Evolutionary conservation across 2,329 filamentous ascomycete genomes (phyloP), one percentile per base, ranked within the genome.

Genomic region (Trichophaea hybrida): DNA sequence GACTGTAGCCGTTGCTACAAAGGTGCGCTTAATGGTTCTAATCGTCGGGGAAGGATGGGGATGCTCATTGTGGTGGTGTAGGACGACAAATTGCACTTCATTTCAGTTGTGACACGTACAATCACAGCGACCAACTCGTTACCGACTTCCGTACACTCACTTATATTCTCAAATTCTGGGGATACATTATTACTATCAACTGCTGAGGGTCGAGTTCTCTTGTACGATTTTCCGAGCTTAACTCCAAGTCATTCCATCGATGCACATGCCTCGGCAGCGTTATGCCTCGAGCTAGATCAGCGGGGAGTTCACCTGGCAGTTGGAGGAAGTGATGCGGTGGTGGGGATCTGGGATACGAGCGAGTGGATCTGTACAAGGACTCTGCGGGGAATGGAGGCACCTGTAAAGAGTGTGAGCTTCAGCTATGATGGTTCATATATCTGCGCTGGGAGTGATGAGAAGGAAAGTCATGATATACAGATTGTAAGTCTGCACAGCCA

Each of bases 361-460:
- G 74, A 75, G 57, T 79, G 76, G 76, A 73, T 77, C n/a, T 78
- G 75, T 64, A 71, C 74, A 51, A 72, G 75, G 33, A 77, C 75
- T 0, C 69, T 79, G 12, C 72, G 73, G 54, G 69, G 74, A 50
- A 74, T 75, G 59, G 71, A 72, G 5, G 73, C 73, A 32, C 73
- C 75, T 2, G 73, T 78, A 6, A 73, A 74, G 64, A 76, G 74
- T 55, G 69, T 79, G 6, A 75, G 75, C 59, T 79, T 79, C 68
- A 75, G 72, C 48, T 79, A 77, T 62, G 77, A 79, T 64, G 77
- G 77, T 2, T 73, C 73, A 60, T 79, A 77, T 63, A 70, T 80
- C 13, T 73, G 73, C 17, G 76, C 74, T 2, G 76, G 76, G 37
- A 74, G 74, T 4, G 76, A 78, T 43, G 76, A 77, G 61, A 73